These are phyloP conservation scores for Loxodes magnus DNA, from an alignment of 73 alveolate genomes.

Conservation along the genomic window DNA sequence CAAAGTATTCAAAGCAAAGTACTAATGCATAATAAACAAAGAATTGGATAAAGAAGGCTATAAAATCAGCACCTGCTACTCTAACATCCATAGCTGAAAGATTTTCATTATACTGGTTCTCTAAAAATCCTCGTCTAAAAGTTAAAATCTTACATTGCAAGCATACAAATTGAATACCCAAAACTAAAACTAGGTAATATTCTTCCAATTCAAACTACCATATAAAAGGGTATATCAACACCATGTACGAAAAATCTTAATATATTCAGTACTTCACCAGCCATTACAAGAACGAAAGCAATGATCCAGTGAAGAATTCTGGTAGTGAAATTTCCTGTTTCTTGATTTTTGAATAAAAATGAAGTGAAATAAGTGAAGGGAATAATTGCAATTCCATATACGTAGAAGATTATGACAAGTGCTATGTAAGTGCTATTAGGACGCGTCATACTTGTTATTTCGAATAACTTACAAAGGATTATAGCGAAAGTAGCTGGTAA, in stretches of 20 bases:
- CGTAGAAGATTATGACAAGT: constrained; percentile 37
- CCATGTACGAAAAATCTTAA: background rate
- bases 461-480: constrained; percentile 12
- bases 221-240: constrained; percentile 2
- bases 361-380: constrained; percentile 75
- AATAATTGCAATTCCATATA: constrained; percentile 75
- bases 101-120: background rate
- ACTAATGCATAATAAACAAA: background rate
- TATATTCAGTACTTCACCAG: background rate
- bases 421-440: constrained; percentile 41
- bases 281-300: constrained; percentile 6
- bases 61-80: background rate
- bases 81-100: background rate
- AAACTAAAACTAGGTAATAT: constrained; percentile 20
- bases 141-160: background rate
- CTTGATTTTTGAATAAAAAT: constrained; percentile 49
- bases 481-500: constrained; percentile 34
- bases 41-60: background rate
- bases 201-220: constrained; percentile 12
- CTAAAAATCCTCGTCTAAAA: background rate
- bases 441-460: constrained; percentile 18
- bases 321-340: constrained; percentile 42
- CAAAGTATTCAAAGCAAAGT: background rate
- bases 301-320: constrained; percentile 54
- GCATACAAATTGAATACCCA: constrained; percentile 12